Percentiles rank a stretch among this genome's conserved stretches.
Conservation (phyloP, 2,329 filamentous ascomycete genomes). For the Podosphaera xanthii region DNA sequence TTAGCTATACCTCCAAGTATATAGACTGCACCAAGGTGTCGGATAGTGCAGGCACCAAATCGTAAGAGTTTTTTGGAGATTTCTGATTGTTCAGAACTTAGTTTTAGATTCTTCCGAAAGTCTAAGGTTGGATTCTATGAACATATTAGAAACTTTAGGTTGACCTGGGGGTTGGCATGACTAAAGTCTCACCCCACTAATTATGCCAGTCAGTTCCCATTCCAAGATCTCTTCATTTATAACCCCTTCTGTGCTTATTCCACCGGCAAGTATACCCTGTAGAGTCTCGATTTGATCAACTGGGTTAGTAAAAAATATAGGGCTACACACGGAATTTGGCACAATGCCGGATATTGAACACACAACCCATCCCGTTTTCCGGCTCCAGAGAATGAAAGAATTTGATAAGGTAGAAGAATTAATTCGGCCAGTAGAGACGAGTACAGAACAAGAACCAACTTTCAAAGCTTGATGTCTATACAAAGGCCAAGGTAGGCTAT, state of each 20-base stretch:
- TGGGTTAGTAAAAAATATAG: constrained; percentile 6
- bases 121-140: background rate
- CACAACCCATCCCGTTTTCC: constrained; percentile 11
- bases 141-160: background rate
- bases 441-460: constrained; percentile 26
- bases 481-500: constrained; percentile 44
- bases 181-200: constrained; percentile 5
- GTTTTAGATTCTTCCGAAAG: background rate
- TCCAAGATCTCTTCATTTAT: constrained; percentile 38
- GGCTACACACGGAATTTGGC: constrained; percentile 8
- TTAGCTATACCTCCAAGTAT: constrained; percentile 23
- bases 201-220: constrained; percentile 31
- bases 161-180: background rate
- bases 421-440: constrained; percentile 14
- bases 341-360: constrained; percentile 6
- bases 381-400: constrained; percentile 13
- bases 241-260: constrained; percentile 40
- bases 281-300: constrained; percentile 9
- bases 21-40: constrained; percentile 12
- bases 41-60: constrained; percentile 22
- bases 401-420: constrained; percentile 10
- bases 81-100: background rate
- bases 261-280: constrained; percentile 48
- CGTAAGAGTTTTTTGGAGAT: constrained; percentile 11
- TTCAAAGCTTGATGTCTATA: constrained; percentile 50